Base-by-base conservation (phyloP, 345 rosid genomes). In the Gossypioides kirkii region DNA sequence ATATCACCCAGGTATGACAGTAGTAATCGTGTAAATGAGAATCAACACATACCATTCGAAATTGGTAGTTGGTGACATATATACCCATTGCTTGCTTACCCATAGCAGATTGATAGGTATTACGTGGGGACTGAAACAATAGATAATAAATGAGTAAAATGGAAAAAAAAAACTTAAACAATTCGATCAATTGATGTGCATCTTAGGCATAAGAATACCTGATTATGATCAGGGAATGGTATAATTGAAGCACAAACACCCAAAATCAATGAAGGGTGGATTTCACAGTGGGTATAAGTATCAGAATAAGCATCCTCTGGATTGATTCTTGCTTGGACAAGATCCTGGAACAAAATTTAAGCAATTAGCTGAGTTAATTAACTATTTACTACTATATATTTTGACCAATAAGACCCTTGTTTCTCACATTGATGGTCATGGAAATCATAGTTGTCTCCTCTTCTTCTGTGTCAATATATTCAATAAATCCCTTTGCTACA, bases 51-150 rank as follows among this genome's bases (percentile, higher is more conserved):
- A 95, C 98, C 98, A 95, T 95, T 56, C 97, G 92, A 56, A 95
- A 95, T 71, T 95, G 99, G 86, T 89, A 95, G 80, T 95, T 95
- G 38, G 99, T 95, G 73, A 95, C 99, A 70, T 95, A 95, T 53
- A 95, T 91, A 75, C 99, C 99, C 98, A 95, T 92, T 52, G 99
- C 98, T 88, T 95, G 99, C 86, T 95, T 95, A 55, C 99, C 99
- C 98, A 95, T 95, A 41, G 99, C 98, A 54, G 99, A 95, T 80
- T 95, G 99, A 79, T 95, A 95, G 1, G 98, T 95, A 78, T 95
- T 95, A 92, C 99, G 97, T 2, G 97, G 98, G 61, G 99, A 95
- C 99, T 95, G 80, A 61, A 45, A 3, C 50, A 76, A 82, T 50
- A 76, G 77, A 76, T 4, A 79, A 54, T 6, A 77, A 74, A 16